Evolutionary conservation across 352 stramenopile genomes (phyloP).

Genomic region (Pythium volutum): DNA sequence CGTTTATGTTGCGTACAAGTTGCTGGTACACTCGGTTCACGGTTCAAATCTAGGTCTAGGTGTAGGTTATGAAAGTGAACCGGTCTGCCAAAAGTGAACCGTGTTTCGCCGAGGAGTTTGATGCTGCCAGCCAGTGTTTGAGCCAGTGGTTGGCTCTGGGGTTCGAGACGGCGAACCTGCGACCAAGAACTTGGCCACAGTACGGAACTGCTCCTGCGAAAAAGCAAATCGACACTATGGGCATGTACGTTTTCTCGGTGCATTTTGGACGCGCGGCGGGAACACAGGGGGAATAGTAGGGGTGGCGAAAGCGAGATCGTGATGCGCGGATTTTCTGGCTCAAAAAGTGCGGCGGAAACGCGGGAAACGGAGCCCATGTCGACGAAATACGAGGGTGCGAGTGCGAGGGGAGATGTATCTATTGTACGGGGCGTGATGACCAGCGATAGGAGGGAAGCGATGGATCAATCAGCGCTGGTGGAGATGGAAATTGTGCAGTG

Average conservation of each 20-base stretch:
- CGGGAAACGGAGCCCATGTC: background rate
- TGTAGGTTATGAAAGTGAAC: constrained; percentile 16
- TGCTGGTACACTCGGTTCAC: constrained; percentile 13
- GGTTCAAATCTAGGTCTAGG: background rate
- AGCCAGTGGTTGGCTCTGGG: constrained; percentile 76
- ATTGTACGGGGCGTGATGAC: too few species aligned
- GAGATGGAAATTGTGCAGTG: too few species aligned
- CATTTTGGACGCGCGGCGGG: background rate
- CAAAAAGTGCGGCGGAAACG: background rate
- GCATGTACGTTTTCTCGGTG: constrained; percentile 65
- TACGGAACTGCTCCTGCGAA: constrained; percentile 87
- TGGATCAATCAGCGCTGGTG: too few species aligned
- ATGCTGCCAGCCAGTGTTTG: constrained; percentile 26
- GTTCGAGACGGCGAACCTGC: constrained; percentile 23
- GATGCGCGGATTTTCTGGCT: background rate
- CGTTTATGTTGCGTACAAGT: constrained; percentile 33
- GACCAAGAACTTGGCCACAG: constrained; percentile 34
- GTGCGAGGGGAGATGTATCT: too few species aligned
- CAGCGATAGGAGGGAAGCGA: too few species aligned
- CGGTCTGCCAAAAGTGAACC: constrained; percentile 37
- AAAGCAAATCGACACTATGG: constrained; percentile 62
- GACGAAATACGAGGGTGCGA: background rate
- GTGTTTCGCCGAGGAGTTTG: background rate
- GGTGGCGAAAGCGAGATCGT: background rate
- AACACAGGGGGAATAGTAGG: background rate